Percentiles rank a stretch among this genome's conserved stretches.
Conservation (phyloP, 176 grass and related monocot genomes). For the Zoysia japonica region DNA sequence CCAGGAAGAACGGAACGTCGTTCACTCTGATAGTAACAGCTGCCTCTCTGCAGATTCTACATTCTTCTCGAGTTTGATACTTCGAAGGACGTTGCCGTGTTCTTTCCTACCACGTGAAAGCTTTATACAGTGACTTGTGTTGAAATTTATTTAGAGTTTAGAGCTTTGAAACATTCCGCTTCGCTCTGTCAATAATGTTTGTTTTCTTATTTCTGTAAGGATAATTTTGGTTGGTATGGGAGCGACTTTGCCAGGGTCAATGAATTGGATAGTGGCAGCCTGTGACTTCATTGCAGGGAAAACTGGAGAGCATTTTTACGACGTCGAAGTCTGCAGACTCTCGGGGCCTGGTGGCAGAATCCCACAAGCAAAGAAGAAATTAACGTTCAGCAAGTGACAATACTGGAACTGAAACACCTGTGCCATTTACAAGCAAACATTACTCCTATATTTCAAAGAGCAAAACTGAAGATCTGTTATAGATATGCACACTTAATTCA, state of each 20-base stretch:
- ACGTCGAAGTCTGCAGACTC: not conserved
- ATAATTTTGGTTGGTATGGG: not conserved
- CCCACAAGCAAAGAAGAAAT: not conserved
- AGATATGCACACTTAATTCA: slow-evolving; percentile 15
- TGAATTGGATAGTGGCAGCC: not conserved
- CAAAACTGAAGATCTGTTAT: slow-evolving; percentile 8
- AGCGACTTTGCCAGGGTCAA: not conserved
- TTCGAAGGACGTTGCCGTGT: no score
- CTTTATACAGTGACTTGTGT: no score
- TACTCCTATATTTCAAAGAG: not conserved
- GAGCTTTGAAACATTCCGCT: no score
- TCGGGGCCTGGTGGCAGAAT: not conserved
- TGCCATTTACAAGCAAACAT: not conserved
- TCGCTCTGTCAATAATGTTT: not conserved
- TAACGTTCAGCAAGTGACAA: no score
- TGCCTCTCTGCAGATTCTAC: no score
- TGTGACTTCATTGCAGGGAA: not conserved
- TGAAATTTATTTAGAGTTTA: no score
- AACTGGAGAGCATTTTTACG: not conserved
- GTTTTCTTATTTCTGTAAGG: not conserved
- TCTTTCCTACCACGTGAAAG: no score
- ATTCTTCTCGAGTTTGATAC: no score
- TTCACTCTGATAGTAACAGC: not conserved
- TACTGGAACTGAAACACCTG: not conserved
- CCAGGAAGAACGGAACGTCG: not conserved